These are phyloP conservation scores for Daldinia childiae DNA, from an alignment of 495 filamentous ascomycete species.

Conservation along the genomic window DNA sequence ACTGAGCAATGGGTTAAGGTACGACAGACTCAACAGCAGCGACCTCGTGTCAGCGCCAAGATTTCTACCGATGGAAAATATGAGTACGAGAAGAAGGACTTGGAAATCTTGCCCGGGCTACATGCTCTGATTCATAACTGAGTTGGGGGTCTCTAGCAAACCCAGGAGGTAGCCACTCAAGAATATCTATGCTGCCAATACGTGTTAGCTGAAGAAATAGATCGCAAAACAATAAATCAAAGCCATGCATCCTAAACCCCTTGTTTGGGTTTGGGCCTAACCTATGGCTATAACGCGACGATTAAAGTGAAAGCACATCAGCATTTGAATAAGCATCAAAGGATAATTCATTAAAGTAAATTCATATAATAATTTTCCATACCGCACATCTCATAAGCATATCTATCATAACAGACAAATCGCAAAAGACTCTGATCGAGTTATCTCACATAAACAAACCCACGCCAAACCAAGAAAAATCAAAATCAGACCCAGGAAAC, in stretches of 20 bases:
- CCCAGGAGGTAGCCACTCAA: not conserved
- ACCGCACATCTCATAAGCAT: not conserved
- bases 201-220: not conserved
- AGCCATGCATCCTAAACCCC: not conserved
- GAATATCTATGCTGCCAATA: too few relatives aligned
- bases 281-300: not conserved
- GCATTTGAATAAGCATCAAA: not conserved
- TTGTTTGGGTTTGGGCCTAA: too few relatives aligned
- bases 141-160: not conserved
- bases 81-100: slow-evolving; percentile 51
- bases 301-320: not conserved
- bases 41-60: slow-evolving; percentile 54
- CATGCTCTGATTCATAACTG: slow-evolving; percentile 58
- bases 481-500: slow-evolving; percentile 15
- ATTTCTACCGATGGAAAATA: slow-evolving; percentile 48
- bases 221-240: not conserved
- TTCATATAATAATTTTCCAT: not conserved
- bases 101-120: slow-evolving; percentile 60
- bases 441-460: not conserved
- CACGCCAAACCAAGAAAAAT: slow-evolving; percentile 1
- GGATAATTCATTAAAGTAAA: not conserved
- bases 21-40: slow-evolving; percentile 53
- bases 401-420: not conserved
- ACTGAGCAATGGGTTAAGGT: slow-evolving; percentile 52
- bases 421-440: not conserved